phyloP scores from a whole-genome alignment of 1,139 yeast genomes.

The Suhomyces maxii region DNA sequence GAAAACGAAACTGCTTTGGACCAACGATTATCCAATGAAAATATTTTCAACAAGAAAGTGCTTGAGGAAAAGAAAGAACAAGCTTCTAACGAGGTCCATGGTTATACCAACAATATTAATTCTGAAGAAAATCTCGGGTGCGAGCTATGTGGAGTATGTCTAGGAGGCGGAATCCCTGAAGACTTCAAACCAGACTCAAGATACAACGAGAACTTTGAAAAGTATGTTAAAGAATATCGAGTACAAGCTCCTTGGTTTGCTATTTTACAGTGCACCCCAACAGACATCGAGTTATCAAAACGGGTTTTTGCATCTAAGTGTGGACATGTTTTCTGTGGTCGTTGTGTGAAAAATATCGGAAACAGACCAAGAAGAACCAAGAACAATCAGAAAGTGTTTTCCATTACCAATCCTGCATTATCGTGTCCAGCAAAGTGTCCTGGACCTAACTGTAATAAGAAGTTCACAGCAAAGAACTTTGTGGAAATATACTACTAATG shows the following conservation, averaged over 20 bases:
- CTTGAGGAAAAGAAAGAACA: conserved; percentile 30
- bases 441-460: conserved; percentile 37
- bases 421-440: conserved; percentile 54
- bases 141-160: conserved; percentile 64
- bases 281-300: conserved; percentile 63
- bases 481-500: conserved; percentile 32
- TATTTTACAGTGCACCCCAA: conserved; percentile 44
- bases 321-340: conserved; percentile 87
- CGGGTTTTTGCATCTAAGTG: conserved; percentile 71
- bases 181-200: conserved; percentile 40
- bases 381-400: conserved; percentile 14
- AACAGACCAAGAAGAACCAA: conserved; percentile 31
- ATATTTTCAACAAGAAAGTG: conserved; percentile 29
- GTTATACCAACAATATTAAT: conserved; percentile 42
- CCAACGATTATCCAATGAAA: conserved; percentile 33
- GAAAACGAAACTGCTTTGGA: conserved; percentile 42
- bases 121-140: conserved; percentile 48
- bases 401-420: conserved; percentile 46
- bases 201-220: conserved; percentile 28
- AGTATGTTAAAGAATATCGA: conserved; percentile 30
- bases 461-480: conserved; percentile 36
- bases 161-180: conserved; percentile 71
- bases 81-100: conserved; percentile 22
- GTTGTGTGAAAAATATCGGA: conserved; percentile 68
- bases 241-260: conserved; percentile 70